Evolutionary conservation across 2,329 filamentous ascomycete species (phyloP).

Genomic region (Fusarium subglutinans): DNA sequence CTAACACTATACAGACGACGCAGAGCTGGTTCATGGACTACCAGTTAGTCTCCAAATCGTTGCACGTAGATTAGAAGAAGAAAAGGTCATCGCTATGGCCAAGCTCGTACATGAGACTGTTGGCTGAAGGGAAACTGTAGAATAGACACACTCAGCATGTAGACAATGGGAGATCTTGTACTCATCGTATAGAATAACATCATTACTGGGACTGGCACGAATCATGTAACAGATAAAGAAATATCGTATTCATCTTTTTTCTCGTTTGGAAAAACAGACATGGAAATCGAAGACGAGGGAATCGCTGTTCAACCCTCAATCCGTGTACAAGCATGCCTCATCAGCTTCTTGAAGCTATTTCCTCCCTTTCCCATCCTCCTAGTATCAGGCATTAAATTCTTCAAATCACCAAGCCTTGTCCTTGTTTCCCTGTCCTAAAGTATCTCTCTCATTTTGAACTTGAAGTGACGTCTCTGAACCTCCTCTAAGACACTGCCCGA

Average conservation of each 20-base stretch:
- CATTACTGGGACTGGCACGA: too few relatives aligned
- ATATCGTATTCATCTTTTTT: slow-evolving; percentile 41
- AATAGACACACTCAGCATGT: background rate
- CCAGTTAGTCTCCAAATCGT: slow-evolving; percentile 57
- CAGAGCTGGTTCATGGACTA: slow-evolving; percentile 51
- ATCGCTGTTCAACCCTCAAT: slow-evolving; percentile 3
- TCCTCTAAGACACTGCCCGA: slow-evolving; percentile 1
- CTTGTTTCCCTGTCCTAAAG: background rate
- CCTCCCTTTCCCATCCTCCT: background rate
- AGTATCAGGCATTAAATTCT: slow-evolving; percentile 29
- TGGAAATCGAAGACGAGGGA: slow-evolving; percentile 22
- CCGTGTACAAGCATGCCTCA: slow-evolving; percentile 13
- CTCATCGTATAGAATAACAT: background rate
- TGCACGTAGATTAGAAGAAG: slow-evolving; percentile 53
- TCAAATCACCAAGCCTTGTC: slow-evolving; percentile 9
- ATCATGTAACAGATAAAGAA: slow-evolving; percentile 27
- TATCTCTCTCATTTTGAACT: slow-evolving; percentile 14
- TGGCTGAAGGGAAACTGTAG: background rate
- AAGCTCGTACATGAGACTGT: slow-evolving; percentile 8
- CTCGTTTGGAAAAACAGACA: slow-evolving; percentile 29
- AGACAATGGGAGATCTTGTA: background rate
- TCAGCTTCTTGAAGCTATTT: background rate
- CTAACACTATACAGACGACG: slow-evolving; percentile 47
- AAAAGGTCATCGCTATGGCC: slow-evolving; percentile 50
- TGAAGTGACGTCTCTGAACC: background rate